A percentile compares a stretch with the other conserved stretches of the same genome.
Evolutionary conservation across 139 green algal species (phyloP).

Genomic region (Coelastrella sp.): DNA sequence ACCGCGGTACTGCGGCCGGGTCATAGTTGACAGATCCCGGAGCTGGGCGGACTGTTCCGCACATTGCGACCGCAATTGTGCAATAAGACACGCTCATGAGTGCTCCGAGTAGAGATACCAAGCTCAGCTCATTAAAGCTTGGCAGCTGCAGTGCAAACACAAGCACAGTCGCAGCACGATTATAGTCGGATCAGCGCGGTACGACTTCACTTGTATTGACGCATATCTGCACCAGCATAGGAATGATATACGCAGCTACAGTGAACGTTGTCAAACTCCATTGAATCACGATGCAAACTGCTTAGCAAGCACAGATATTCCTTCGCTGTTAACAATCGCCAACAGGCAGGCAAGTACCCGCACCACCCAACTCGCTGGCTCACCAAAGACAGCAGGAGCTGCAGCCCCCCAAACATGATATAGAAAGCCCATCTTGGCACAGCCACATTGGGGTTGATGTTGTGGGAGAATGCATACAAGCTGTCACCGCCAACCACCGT

Average conservation of each 20-base stretch:
- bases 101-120: constrained; percentile 53
- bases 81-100: constrained; percentile 65
- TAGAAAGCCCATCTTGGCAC: constrained; percentile 5
- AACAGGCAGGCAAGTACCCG: no score
- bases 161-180: no score
- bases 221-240: no score
- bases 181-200: not conserved
- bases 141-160: constrained; percentile 44
- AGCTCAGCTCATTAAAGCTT: constrained; percentile 53
- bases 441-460: not conserved
- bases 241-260: no score
- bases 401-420: constrained; percentile 35
- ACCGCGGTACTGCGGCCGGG: not conserved
- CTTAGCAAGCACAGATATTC: no score
- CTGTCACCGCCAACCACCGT: constrained; percentile 36
- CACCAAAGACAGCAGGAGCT: constrained; percentile 68
- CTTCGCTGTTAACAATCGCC: no score
- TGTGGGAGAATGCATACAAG: not conserved
- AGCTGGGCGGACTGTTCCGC: not conserved
- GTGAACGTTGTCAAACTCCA: no score
- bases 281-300: no score
- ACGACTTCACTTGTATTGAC: no score
- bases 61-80: constrained; percentile 60
- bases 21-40: constrained; percentile 29
- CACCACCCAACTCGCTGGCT: not conserved